Conservation (phyloP, 257 asterid species). For the Solanum sejunctum region DNA sequence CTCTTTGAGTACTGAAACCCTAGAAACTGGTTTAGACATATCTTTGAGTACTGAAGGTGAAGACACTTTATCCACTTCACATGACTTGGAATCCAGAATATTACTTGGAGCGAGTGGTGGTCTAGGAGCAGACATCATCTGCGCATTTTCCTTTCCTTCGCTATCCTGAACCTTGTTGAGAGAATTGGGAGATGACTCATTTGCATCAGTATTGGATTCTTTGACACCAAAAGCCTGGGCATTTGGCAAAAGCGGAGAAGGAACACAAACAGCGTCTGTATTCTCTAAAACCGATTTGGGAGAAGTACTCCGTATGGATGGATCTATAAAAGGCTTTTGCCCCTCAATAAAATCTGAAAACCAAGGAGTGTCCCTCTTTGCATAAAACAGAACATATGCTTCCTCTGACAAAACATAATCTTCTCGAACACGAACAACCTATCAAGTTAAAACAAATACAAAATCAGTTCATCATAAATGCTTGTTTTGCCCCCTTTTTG, state of each 20-base stretch:
- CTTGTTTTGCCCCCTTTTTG: neutral
- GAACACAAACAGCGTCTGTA: conserved; percentile 7
- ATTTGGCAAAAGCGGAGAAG: conserved; percentile 13
- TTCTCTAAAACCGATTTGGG: conserved; percentile 78
- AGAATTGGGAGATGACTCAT: neutral
- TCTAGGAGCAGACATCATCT: conserved; percentile 2
- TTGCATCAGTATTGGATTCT: conserved; percentile 13
- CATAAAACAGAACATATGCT: conserved; percentile 84
- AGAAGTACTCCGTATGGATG: conserved; percentile 32
- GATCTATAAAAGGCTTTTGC: conserved; percentile 22
- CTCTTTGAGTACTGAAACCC: conserved; percentile 11
- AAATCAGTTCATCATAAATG: neutral
- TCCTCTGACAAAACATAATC: conserved; percentile 65
- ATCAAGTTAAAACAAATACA: conserved; percentile 6
- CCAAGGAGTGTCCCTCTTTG: conserved; percentile 58
- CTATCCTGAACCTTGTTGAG: conserved; percentile 7
- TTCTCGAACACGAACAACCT: conserved; percentile 56
- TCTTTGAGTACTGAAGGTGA: conserved; percentile 23
- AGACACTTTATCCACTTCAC: conserved; percentile 8
- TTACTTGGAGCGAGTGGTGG: conserved; percentile 12
- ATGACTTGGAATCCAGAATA: conserved; percentile 3
- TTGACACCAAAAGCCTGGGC: conserved; percentile 4
- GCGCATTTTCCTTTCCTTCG: conserved; percentile 4
- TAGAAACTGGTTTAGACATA: neutral
- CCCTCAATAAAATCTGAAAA: conserved; percentile 49